These are phyloP conservation scores for Senna tora DNA, from an alignment of 306 rosid genomes.

Conservation along the genomic window DNA sequence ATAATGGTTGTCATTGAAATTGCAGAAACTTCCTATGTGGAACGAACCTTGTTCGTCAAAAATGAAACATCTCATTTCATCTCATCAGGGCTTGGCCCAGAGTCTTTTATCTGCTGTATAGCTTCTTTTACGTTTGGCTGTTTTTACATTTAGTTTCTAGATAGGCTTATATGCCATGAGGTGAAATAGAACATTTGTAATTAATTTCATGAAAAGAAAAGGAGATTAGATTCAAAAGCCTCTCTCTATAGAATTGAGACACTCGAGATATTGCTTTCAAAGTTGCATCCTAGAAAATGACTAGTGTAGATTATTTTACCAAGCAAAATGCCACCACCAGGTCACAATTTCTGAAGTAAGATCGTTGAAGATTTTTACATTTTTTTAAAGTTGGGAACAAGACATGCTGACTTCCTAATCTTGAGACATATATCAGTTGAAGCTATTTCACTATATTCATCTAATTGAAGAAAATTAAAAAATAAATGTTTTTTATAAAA, in stretches of 20 bases:
- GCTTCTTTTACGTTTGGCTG: background rate
- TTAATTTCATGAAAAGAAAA: constrained; percentile 44
- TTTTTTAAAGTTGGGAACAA: background rate
- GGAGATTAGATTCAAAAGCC: constrained; percentile 1
- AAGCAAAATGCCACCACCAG: background rate
- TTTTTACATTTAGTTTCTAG: background rate
- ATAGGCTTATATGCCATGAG: constrained; percentile 13
- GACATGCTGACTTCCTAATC: background rate
- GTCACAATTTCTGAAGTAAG: background rate
- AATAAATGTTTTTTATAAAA: background rate
- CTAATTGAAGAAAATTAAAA: background rate
- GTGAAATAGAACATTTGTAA: constrained; percentile 18
- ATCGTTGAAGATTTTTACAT: background rate
- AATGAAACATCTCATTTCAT: constrained; percentile 35
- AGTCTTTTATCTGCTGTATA: constrained; percentile 3
- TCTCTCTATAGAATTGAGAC: background rate
- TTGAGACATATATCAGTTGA: background rate
- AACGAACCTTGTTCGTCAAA: constrained; percentile 51
- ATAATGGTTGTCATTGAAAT: background rate
- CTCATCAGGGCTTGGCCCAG: background rate
- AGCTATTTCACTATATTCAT: background rate
- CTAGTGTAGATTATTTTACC: background rate
- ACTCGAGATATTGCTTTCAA: background rate
- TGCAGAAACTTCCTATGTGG: constrained; percentile 71
- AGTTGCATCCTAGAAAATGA: background rate